phyloP scores from a whole-genome alignment of 2,329 filamentous ascomycete species.

The Diaporthe longicolla region DNA sequence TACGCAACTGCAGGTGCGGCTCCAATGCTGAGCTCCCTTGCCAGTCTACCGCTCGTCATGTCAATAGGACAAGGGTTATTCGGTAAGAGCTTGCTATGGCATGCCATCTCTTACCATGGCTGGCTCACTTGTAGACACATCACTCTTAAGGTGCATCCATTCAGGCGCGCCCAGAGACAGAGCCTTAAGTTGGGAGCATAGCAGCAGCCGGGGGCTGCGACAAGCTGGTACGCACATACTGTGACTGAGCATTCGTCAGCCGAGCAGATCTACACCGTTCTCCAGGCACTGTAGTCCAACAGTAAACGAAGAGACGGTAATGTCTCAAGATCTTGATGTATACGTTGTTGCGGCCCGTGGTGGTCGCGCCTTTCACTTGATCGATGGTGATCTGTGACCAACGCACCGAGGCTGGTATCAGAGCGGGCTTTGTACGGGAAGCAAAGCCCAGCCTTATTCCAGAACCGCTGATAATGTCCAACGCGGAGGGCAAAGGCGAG shows the following conservation, averaged over 20 bases:
- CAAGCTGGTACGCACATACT: conserved; percentile 94
- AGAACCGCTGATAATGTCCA: conserved; percentile 73
- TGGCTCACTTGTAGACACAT: neutral
- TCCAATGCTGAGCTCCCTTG: neutral
- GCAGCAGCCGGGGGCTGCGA: conserved; percentile 94
- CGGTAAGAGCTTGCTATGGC: neutral
- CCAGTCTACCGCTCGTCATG: conserved; percentile 14
- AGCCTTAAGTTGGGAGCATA: conserved; percentile 73
- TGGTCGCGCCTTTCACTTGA: conserved; percentile 83
- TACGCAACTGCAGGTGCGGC: conserved; percentile 25
- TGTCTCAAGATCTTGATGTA: conserved; percentile 82
- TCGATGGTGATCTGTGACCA: conserved; percentile 71
- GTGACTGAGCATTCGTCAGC: conserved; percentile 92
- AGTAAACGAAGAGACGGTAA: conserved; percentile 68
- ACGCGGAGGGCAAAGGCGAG: no score
- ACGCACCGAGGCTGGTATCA: conserved; percentile 87
- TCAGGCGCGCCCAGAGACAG: neutral
- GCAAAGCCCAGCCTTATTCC: conserved; percentile 92
- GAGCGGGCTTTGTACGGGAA: conserved; percentile 88
- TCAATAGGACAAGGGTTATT: neutral
- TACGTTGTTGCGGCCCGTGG: conserved; percentile 92
- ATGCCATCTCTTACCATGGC: neutral
- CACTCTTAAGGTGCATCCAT: neutral
- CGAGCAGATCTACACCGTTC: conserved; percentile 94
- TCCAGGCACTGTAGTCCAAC: conserved; percentile 79